Percentiles rank a stretch among this genome's conserved stretches.
phyloP scores from a whole-genome alignment of 2,329 filamentous ascomycete genomes.

The Colletotrichum destructivum region DNA sequence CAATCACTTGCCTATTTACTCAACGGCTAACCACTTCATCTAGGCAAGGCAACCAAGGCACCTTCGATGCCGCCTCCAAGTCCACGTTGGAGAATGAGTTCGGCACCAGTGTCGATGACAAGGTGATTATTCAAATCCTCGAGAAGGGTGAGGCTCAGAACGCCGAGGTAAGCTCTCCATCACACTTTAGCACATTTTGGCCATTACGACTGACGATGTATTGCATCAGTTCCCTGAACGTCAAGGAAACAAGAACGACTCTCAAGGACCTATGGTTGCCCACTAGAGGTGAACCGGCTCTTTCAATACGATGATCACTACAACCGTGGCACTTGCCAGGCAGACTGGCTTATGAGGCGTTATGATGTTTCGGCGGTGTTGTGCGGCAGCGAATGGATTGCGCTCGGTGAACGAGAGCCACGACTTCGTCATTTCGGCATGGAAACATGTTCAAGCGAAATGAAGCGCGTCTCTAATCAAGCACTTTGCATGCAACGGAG shows the following conservation, averaged over 20 bases:
- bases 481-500: conserved; percentile 16
- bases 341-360: conserved; percentile 9
- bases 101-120: conserved; percentile 83
- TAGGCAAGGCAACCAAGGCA: conserved; percentile 90
- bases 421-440: background rate
- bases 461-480: conserved; percentile 4
- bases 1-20: background rate
- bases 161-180: conserved; percentile 60
- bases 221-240: conserved; percentile 64
- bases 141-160: conserved; percentile 81
- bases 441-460: conserved; percentile 1
- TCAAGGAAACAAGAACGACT: conserved; percentile 68
- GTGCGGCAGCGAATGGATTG: conserved; percentile 18
- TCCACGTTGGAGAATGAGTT: conserved; percentile 87
- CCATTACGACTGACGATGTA: background rate
- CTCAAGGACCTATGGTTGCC: conserved; percentile 59
- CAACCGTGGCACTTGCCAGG: background rate
- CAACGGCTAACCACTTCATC: conserved; percentile 16
- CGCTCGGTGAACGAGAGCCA: background rate
- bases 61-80: conserved; percentile 83
- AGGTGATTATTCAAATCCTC: conserved; percentile 86
- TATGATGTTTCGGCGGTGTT: conserved; percentile 14
- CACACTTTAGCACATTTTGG: background rate
- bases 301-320: background rate
- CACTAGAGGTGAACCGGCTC: conserved; percentile 53